phyloP scores from a whole-genome alignment of 345 rosid species.

The Sonneratia alba region DNA sequence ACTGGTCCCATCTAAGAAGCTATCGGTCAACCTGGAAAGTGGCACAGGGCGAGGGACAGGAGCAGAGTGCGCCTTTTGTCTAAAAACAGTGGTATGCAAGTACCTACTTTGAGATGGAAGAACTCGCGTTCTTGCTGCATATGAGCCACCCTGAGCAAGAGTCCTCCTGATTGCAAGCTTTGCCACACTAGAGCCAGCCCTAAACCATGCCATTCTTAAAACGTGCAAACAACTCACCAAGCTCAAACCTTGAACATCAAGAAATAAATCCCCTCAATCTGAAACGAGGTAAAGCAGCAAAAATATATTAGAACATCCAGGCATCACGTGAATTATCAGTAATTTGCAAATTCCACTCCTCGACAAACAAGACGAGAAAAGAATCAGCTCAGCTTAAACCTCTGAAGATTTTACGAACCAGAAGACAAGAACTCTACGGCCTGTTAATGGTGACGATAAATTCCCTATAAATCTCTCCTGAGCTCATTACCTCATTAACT shows the following conservation, averaged over 20 bases:
- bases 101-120: conserved; percentile 10
- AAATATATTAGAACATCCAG: neutral
- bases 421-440: too few species aligned
- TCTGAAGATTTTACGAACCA: too few species aligned
- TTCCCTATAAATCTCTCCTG: too few species aligned
- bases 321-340: too few species aligned
- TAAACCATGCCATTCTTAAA: conserved; percentile 16
- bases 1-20: conserved; percentile 21
- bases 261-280: neutral
- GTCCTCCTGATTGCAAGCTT: conserved; percentile 15
- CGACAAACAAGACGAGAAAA: too few species aligned
- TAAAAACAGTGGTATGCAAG: conserved; percentile 15
- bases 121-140: conserved; percentile 11
- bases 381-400: too few species aligned
- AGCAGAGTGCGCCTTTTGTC: conserved; percentile 15
- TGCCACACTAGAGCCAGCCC: conserved; percentile 13
- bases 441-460: too few species aligned
- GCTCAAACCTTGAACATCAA: conserved; percentile 6
- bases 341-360: too few species aligned
- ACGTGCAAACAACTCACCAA: conserved; percentile 2
- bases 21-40: conserved; percentile 14
- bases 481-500: too few species aligned
- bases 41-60: conserved; percentile 20
- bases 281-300: neutral
- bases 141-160: conserved; percentile 15